Evolutionary conservation across 768 basidiomycete species (phyloP), one percentile per base, ranked within the genome.

Genomic region (Suillus bovinus): DNA sequence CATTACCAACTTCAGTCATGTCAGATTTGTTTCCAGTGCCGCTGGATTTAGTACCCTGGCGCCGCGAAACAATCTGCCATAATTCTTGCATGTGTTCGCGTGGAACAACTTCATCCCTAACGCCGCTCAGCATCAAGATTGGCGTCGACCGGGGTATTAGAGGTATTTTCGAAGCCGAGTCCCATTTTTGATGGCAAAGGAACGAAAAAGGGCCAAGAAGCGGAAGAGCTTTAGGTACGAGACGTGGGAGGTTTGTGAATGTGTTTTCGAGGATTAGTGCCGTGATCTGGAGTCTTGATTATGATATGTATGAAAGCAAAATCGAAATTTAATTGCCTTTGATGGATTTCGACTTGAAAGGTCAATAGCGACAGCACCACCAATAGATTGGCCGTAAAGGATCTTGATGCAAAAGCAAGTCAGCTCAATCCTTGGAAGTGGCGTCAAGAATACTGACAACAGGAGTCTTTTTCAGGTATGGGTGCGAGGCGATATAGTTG

Each of bases 201-300:
- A 90, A 90, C 22, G 92, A 78, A 69, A 94, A 80, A 4, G 88
- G 89, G 0, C 84, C 80, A 34, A 95, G 81, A 36, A 84, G 71
- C 7, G 95, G 95, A 38, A 97, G 78, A 17, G 89, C 85, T 63
- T 86, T 79, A 0, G 93, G 95, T n/a, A 97, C 85, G 17, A 96
- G 84, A 57, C 81, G 83, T 6, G 89, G 89, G 33, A 98, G 83
- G 46, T 90, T 93, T 38, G 90, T 85, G 74, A 97, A 97, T 0
- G 96, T 96, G 73, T 97, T 99, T 78, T 98, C 96, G 62, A 98
- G 81, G 61, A 98, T 84, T 17, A 97, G 80, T 1, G 89, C 95
- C 20, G 79, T 61, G 61, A 96, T 86, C 90, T 93, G 65, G 31
- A 4, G 57, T 46, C 31, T 42, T n/a, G 22, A 34, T 17, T 11